Conservation (phyloP, 2,329 filamentous ascomycete genomes). For the Corniculantispora saksenae region DNA sequence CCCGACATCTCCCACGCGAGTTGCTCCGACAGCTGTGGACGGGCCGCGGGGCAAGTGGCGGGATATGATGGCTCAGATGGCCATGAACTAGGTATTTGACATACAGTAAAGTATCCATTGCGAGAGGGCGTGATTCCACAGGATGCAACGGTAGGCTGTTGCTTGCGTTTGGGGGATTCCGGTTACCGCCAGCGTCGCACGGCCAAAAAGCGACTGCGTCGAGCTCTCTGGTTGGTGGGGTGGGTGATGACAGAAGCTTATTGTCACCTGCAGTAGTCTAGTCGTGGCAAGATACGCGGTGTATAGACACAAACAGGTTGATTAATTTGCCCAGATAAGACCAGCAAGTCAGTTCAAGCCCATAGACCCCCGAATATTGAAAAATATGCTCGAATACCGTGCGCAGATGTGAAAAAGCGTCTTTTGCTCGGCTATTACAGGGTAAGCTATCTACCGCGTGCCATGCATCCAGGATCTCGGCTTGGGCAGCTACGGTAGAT, state of each 20-base stretch:
- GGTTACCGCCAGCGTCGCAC: slow-evolving; percentile 11
- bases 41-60: neutral
- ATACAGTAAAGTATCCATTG: slow-evolving; percentile 36
- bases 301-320: neutral
- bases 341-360: too few species aligned
- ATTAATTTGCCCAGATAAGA: neutral
- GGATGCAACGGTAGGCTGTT: neutral
- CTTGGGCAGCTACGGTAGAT: neutral
- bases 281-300: neutral
- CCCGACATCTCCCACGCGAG: slow-evolving; percentile 13
- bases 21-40: slow-evolving; percentile 2
- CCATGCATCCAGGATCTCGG: slow-evolving; percentile 11
- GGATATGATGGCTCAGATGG: neutral
- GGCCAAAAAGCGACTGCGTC: neutral
- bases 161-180: neutral
- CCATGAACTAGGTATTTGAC: slow-evolving; percentile 15
- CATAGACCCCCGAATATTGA: neutral
- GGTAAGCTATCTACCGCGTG: slow-evolving; percentile 1
- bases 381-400: neutral
- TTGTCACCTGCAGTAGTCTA: neutral
- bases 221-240: slow-evolving; percentile 8
- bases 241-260: slow-evolving; percentile 13
- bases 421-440: slow-evolving; percentile 3
- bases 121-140: slow-evolving; percentile 1
- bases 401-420: neutral